phyloP scores from a whole-genome alignment of 129 eudicot genomes.

The Chrysanthemum seticuspe region DNA sequence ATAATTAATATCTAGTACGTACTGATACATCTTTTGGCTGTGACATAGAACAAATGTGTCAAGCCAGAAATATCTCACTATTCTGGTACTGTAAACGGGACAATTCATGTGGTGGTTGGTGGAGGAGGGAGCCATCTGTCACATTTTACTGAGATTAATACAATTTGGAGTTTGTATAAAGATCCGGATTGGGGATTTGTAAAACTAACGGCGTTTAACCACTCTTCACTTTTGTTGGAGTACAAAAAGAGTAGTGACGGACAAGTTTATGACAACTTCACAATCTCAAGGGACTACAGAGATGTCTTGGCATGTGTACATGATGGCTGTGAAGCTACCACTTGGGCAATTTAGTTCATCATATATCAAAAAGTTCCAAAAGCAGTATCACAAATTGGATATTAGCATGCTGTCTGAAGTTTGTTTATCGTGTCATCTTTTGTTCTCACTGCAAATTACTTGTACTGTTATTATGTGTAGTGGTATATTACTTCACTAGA shows the following conservation, averaged over 20 bases:
- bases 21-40: neutral
- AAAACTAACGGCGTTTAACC: conserved; percentile 71
- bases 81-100: conserved; percentile 64
- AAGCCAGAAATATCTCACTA: conserved; percentile 53
- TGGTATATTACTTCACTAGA: too few species aligned
- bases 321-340: conserved; percentile 75
- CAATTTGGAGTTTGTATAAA: conserved; percentile 67
- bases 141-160: conserved; percentile 34
- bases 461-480: neutral
- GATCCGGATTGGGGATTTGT: conserved; percentile 76
- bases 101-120: conserved; percentile 80
- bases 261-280: conserved; percentile 69
- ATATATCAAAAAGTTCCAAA: neutral
- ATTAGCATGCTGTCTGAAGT: neutral
- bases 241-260: conserved; percentile 87
- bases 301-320: conserved; percentile 84
- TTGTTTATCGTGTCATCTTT: neutral
- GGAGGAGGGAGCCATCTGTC: conserved; percentile 77
- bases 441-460: neutral
- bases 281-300: conserved; percentile 82
- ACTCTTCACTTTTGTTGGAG: conserved; percentile 69
- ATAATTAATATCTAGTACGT: neutral
- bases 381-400: neutral
- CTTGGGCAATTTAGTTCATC: conserved; percentile 37
- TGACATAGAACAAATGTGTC: conserved; percentile 62